Conservation (phyloP, 2,329 filamentous ascomycete species). For the Colletotrichum noveboracense region DNA sequence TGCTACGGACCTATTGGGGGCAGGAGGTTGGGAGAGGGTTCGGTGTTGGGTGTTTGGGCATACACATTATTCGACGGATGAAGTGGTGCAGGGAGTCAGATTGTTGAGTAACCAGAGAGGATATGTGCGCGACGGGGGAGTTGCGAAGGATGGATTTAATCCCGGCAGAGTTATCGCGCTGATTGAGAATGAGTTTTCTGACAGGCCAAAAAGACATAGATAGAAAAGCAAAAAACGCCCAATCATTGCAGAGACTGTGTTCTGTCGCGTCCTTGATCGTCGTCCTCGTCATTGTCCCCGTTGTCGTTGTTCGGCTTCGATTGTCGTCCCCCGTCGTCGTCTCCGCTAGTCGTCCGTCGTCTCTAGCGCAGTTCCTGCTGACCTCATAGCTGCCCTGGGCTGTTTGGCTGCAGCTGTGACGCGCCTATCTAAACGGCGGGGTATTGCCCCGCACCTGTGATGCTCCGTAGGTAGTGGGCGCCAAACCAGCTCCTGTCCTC, state of each 20-base stretch:
- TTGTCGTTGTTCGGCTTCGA: neutral
- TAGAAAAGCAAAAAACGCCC: too few relatives aligned
- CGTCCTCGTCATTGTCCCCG: neutral
- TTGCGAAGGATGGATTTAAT: neutral
- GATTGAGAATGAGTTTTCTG: neutral
- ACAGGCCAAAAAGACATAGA: too few relatives aligned
- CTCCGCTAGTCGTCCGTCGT: neutral
- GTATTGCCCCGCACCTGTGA: conserved; percentile 20
- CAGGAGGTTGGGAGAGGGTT: conserved; percentile 35
- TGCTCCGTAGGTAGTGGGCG: conserved; percentile 4
- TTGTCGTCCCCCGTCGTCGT: neutral
- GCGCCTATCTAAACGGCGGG: neutral
- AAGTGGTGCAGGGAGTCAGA: conserved; percentile 34
- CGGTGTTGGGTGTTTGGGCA: conserved; percentile 53
- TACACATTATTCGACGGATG: conserved; percentile 49
- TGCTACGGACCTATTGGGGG: conserved; percentile 49
- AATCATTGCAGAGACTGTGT: neutral
- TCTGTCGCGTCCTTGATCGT: neutral
- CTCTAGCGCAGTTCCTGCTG: neutral
- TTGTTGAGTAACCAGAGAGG: conserved; percentile 53
- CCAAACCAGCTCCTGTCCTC: neutral
- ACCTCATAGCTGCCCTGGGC: conserved; percentile 1
- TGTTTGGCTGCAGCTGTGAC: neutral
- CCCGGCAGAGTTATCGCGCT: neutral
- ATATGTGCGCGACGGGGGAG: conserved; percentile 31